Evolutionary conservation across 2,329 filamentous ascomycete species (phyloP).

Genomic region (Podosphaera aphanis): DNA sequence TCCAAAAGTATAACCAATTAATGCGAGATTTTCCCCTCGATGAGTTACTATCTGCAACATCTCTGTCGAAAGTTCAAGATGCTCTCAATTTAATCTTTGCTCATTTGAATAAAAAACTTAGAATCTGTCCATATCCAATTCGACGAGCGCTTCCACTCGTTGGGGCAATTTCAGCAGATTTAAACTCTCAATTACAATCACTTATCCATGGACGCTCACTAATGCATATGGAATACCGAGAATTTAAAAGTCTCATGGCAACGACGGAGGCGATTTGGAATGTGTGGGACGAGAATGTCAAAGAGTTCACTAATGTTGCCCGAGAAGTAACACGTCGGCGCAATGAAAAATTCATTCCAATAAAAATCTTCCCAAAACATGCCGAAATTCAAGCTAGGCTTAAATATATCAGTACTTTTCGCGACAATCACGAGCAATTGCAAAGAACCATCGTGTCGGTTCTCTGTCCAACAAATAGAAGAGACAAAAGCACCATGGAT

Average conservation of each 20-base stretch:
- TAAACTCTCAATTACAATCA: constrained; percentile 67
- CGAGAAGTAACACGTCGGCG: constrained; percentile 81
- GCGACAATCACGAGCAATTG: constrained; percentile 91
- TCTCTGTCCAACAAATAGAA: constrained; percentile 50
- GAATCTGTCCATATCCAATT: constrained; percentile 89
- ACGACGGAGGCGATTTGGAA: constrained; percentile 69
- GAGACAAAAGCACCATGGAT: constrained; percentile 30
- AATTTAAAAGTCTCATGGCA: constrained; percentile 70
- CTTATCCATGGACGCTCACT: constrained; percentile 68
- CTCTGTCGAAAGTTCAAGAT: constrained; percentile 68
- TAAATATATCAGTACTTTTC: constrained; percentile 83
- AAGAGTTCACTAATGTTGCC: constrained; percentile 93
- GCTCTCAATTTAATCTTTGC: constrained; percentile 73
- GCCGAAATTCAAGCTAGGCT: constrained; percentile 72
- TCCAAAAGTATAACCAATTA: constrained; percentile 95
- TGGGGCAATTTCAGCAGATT: constrained; percentile 81
- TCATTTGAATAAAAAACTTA: constrained; percentile 93
- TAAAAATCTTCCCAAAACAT: constrained; percentile 81
- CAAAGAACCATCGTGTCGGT: constrained; percentile 92
- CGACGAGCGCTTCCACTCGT: constrained; percentile 79
- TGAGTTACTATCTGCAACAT: constrained; percentile 79
- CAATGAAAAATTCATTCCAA: constrained; percentile 95
- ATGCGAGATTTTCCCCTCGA: constrained; percentile 97
- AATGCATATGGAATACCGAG: constrained; percentile 76
- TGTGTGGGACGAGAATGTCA: constrained; percentile 86